A percentile compares a stretch with the other conserved stretches of the same genome.
Conservation (phyloP, 257 asterid species). For the Solanum stenotomum region DNA sequence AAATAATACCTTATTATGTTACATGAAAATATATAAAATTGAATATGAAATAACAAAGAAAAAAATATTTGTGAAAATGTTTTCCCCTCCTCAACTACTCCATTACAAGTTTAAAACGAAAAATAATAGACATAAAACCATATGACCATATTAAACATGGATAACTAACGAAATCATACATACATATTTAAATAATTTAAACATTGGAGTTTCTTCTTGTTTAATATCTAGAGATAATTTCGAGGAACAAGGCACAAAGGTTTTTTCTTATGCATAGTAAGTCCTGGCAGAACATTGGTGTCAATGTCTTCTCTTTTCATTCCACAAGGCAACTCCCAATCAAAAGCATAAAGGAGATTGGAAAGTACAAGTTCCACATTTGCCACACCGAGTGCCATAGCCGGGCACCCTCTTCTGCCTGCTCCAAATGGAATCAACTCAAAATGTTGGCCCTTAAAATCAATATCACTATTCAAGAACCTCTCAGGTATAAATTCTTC, state of each 20-base stretch:
- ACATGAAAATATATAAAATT: no score
- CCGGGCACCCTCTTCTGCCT: not conserved
- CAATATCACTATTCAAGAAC: not conserved
- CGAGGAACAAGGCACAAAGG: not conserved
- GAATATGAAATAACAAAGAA: no score
- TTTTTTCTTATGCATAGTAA: not conserved
- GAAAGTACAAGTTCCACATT: not conserved
- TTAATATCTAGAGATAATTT: not conserved
- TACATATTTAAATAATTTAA: no score
- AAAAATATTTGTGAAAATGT: no score
- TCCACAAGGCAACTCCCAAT: not conserved
- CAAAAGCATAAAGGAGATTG: not conserved
- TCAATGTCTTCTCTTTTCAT: not conserved
- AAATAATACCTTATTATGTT: no score
- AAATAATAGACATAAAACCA: no score
- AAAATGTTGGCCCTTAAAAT: not conserved
- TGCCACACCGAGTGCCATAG: not conserved
- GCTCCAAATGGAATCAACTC: not conserved
- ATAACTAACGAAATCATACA: no score
- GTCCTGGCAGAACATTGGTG: not conserved
- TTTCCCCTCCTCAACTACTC: no score
- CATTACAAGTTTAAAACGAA: no score
- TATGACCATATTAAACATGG: no score
- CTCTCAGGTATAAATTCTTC: not conserved
- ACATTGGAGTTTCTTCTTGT: not conserved